Conservation (phyloP, 2,329 filamentous ascomycete species). For the Aspergillus piperis region DNA sequence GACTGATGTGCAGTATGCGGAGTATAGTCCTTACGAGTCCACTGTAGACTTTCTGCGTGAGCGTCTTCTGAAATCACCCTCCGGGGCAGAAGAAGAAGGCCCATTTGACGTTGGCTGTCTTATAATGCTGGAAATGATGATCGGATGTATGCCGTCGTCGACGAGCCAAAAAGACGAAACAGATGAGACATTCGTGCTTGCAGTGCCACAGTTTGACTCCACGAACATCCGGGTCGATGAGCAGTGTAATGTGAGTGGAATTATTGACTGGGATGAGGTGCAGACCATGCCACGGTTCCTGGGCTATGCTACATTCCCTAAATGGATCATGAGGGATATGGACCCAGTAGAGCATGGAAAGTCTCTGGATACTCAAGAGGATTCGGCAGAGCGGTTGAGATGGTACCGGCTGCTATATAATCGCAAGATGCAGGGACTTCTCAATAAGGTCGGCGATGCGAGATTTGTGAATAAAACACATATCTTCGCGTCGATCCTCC, state of each 20-base stretch:
- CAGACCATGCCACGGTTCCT: constrained; percentile 9
- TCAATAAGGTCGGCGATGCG: neutral
- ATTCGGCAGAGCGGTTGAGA: neutral
- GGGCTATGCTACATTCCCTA: constrained; percentile 1
- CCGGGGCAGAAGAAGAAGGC: neutral
- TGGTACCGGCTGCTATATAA: constrained; percentile 3
- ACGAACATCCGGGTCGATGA: constrained; percentile 1
- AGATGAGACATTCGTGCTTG: constrained; percentile 3
- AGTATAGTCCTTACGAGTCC: neutral
- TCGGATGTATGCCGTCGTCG: neutral
- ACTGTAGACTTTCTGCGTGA: neutral
- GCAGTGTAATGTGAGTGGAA: neutral
- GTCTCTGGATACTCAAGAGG: neutral
- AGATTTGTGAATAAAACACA: constrained; percentile 1
- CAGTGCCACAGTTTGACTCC: neutral
- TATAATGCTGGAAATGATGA: constrained; percentile 5
- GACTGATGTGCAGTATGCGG: neutral
- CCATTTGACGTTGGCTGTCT: neutral
- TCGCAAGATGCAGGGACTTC: constrained; percentile 3
- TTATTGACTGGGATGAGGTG: constrained; percentile 6
- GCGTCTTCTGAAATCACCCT: neutral
- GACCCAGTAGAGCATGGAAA: neutral
- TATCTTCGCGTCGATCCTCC: neutral
- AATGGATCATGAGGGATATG: constrained; percentile 2
- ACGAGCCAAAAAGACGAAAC: neutral